A percentile compares a stretch with the other conserved stretches of the same genome.
phyloP scores from a whole-genome alignment of 208 protist species.

The Balamuthia mandrillaris region DNA sequence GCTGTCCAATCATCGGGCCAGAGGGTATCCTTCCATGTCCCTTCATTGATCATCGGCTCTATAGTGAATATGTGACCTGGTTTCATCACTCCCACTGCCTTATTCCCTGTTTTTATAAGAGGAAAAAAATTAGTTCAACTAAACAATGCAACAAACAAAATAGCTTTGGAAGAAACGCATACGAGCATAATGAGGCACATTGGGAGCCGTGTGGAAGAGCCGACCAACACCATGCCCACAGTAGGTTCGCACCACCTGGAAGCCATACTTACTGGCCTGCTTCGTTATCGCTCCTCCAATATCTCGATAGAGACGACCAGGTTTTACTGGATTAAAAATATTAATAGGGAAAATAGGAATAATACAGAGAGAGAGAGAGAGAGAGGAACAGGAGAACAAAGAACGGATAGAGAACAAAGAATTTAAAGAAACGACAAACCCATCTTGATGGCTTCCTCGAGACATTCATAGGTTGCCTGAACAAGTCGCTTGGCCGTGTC shows the following conservation, averaged over 20 bases:
- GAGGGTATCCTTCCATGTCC: constrained; percentile 75
- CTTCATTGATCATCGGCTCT: constrained; percentile 95
- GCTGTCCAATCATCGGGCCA: constrained; percentile 95
- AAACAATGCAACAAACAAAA: background rate
- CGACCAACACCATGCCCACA: constrained; percentile 70
- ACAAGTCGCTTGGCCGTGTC: constrained; percentile 56
- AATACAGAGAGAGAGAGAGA: background rate
- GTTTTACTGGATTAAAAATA: constrained; percentile 42
- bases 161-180: background rate
- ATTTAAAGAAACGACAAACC: background rate
- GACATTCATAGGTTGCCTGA: constrained; percentile 31
- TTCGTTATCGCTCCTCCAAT: constrained; percentile 66
- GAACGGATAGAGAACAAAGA: background rate
- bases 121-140: background rate
- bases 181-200: constrained; percentile 65
- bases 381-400: constrained; percentile 1
- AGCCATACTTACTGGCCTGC: constrained; percentile 54
- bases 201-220: constrained; percentile 63
- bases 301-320: constrained; percentile 66
- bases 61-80: constrained; percentile 94
- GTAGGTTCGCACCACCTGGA: constrained; percentile 57
- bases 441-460: constrained; percentile 46
- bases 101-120: constrained; percentile 48
- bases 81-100: constrained; percentile 70
- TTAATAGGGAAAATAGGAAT: background rate